Evolutionary conservation across 805 yeast species (phyloP).

Genomic region (Schizosaccharomyces cryophilus): DNA sequence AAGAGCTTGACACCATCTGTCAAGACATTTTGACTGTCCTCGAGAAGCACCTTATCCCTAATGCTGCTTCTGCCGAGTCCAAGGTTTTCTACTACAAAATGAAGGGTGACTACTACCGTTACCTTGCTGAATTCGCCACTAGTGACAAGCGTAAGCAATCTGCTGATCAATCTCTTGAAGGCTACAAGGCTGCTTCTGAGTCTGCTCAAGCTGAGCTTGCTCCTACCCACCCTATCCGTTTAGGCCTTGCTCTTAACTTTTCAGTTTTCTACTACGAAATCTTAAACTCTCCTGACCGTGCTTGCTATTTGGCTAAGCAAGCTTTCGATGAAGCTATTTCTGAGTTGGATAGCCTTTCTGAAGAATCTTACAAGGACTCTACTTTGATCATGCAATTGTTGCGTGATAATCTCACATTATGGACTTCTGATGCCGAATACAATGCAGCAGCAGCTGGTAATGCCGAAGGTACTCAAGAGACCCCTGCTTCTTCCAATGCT

Average conservation of each 20-base stretch:
- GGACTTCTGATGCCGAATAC: conserved; percentile 43
- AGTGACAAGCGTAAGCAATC: conserved; percentile 86
- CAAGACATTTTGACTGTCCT: conserved; percentile 78
- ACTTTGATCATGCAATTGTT: conserved; percentile 84
- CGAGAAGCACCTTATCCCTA: conserved; percentile 71
- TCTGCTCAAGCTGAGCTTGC: conserved; percentile 95
- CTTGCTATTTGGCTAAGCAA: conserved; percentile 85
- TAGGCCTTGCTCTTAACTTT: conserved; percentile 84
- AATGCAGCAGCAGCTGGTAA: conserved; percentile 5
- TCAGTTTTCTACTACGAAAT: conserved; percentile 85
- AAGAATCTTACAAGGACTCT: conserved; percentile 82
- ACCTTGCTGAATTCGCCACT: conserved; percentile 89
- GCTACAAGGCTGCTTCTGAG: conserved; percentile 89
- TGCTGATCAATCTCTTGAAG: conserved; percentile 80
- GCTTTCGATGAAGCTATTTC: conserved; percentile 92
- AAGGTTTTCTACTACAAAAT: conserved; percentile 96
- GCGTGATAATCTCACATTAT: conserved; percentile 16
- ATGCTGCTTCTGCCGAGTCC: conserved; percentile 92
- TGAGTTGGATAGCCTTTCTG: conserved; percentile 75
- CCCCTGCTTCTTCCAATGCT: neutral
- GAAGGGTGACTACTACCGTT: conserved; percentile 99
- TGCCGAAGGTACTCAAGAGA: neutral
- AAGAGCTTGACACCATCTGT: conserved; percentile 82
- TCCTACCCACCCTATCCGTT: conserved; percentile 96
- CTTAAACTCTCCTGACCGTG: conserved; percentile 82